Evolutionary conservation across 257 asterid species (phyloP).

Genomic region (Cruciata laevipes): DNA sequence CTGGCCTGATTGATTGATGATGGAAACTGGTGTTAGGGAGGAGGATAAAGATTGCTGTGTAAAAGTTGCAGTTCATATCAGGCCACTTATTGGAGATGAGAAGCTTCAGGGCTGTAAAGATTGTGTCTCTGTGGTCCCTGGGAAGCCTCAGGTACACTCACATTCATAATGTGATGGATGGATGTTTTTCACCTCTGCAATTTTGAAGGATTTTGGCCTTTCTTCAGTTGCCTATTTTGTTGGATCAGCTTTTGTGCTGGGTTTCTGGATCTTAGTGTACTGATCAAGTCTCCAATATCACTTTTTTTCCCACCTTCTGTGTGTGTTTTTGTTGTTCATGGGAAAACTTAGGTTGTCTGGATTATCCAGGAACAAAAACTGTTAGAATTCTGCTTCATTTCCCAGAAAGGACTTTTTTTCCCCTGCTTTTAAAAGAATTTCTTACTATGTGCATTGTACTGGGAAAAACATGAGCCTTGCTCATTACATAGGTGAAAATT

Average conservation of each 20-base stretch:
- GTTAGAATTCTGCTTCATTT: conserved; percentile 6
- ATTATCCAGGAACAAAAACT: neutral
- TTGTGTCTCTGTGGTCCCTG: conserved; percentile 73
- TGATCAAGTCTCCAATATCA: conserved; percentile 20
- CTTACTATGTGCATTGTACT: neutral
- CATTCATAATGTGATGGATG: conserved; percentile 34
- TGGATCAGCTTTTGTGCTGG: conserved; percentile 17
- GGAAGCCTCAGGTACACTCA: conserved; percentile 86
- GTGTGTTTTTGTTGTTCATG: neutral
- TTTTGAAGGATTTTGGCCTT: conserved; percentile 15
- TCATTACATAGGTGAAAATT: neutral
- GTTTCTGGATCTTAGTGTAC: conserved; percentile 43
- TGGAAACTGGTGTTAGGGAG: conserved; percentile 48
- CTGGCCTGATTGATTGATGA: conserved; percentile 14
- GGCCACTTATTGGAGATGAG: conserved; percentile 97
- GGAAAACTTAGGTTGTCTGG: conserved; percentile 19
- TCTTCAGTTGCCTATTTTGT: conserved; percentile 8
- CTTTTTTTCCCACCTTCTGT: conserved; percentile 3
- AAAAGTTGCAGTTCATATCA: conserved; percentile 88
- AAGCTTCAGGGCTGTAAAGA: conserved; percentile 94
- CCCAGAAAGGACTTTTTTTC: neutral
- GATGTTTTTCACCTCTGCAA: conserved; percentile 15
- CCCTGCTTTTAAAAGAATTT: neutral
- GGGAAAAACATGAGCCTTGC: neutral
- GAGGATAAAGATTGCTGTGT: conserved; percentile 98